Evolutionary conservation across 2,329 filamentous ascomycete genomes (phyloP), one percentile per base, ranked within the genome.

Genomic region (Penicillium sclerotigenum): DNA sequence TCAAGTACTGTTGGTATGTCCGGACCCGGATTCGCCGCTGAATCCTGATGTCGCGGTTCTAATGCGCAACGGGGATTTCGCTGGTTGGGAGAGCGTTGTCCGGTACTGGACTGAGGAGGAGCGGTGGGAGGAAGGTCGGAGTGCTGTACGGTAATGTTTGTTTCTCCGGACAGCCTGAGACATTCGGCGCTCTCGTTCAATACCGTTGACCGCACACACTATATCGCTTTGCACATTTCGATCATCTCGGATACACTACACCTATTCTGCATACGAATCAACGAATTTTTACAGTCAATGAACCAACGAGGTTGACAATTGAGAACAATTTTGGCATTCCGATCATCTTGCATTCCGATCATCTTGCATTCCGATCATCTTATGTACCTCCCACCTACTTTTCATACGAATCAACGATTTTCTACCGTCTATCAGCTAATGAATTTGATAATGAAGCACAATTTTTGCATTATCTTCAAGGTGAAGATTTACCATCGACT

Each of bases 1-100:
- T 26, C 77, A 80, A 52, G 74, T 77, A 66, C 64, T 80, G 54
- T 66, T 80, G 47, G 76, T 68, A 10, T 73, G 78, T 52, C 77
- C 78, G 26, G 67, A 72, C 16, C 71, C 77, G 11, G 78, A 80
- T 41, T 78, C 75, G 52, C 78, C 78, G 46, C 62, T 80, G 45
- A 80, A 80, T 61, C 73, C 79, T 10, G 78, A 80, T 65, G 70
- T 80, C 7, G 77, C 78, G 24, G 76, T 73, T 34, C 62, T 80
- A 45, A 59, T 80, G 53, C 65, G 78, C 24, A 73, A 77, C 20
- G 75, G 76, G 9, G 78, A 80, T 69, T 49, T 70, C 1, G 67
- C 75, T 2, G 78, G 68, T 1, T 78, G 72, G 66, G 77, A 80
- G 64, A 75, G 76, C 50, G 59, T 80, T 51, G 73, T 80, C 24